Percentiles rank a stretch among this genome's conserved stretches.
phyloP scores from a whole-genome alignment of 179 eudicot species.

The Gypsophila paniculata region DNA sequence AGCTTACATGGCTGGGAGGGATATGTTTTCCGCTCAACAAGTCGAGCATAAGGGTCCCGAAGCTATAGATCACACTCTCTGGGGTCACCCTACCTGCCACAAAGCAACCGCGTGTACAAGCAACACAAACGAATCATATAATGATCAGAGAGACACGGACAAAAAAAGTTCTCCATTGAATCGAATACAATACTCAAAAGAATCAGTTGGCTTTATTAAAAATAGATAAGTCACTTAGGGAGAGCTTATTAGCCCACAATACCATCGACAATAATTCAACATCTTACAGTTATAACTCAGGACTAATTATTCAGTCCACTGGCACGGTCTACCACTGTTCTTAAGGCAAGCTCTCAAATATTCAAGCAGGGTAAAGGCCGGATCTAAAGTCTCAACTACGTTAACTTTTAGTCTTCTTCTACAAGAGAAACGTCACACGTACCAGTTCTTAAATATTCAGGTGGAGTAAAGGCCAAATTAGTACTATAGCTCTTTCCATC shows the following conservation, averaged over 20 bases:
- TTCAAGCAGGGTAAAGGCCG: too few relatives aligned
- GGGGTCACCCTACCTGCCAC: conserved; percentile 46
- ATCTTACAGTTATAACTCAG: too few relatives aligned
- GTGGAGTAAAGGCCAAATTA: conserved; percentile 88
- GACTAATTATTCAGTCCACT: not conserved
- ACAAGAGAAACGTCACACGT: conserved; percentile 12
- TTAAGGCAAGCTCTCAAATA: too few relatives aligned
- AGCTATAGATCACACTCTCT: conserved; percentile 53
- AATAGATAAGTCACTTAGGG: not conserved
- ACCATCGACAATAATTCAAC: not conserved
- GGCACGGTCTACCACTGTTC: not conserved
- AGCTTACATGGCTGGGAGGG: conserved; percentile 50
- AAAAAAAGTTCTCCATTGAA: not conserved
- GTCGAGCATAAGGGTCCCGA: conserved; percentile 51
- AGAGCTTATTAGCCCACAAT: not conserved
- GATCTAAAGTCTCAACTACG: not conserved
- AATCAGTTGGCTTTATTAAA: not conserved
- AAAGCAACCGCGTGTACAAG: not conserved
- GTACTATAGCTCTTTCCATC: conserved; percentile 92
- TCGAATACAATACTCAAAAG: not conserved
- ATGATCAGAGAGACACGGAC: not conserved
- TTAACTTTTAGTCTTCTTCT: not conserved
- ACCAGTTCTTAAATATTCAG: conserved; percentile 90
- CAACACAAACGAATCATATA: conserved; percentile 1
- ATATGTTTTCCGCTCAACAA: conserved; percentile 50